phyloP scores from a whole-genome alignment of 306 rosid species.

The Medicago lupulina region DNA sequence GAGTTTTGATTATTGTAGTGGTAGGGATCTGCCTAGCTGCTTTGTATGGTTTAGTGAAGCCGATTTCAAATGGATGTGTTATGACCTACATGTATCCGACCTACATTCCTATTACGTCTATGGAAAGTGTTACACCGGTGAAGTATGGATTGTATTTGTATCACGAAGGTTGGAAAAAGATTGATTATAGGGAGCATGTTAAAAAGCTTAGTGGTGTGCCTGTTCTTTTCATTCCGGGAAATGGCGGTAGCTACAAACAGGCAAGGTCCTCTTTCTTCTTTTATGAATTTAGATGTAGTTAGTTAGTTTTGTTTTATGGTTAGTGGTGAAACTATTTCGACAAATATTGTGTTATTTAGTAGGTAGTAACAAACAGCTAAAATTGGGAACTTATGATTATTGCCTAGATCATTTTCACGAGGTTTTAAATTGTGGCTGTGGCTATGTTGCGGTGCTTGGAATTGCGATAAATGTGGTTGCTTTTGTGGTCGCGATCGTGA shows the following conservation, averaged over 20 bases:
- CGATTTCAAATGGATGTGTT: constrained; percentile 80
- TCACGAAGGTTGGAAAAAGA: constrained; percentile 97
- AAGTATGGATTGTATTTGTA: constrained; percentile 87
- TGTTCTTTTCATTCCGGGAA: constrained; percentile 95
- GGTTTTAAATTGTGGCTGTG: not conserved
- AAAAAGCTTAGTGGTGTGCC: constrained; percentile 87
- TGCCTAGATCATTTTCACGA: constrained; percentile 10
- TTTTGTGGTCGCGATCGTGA: not conserved
- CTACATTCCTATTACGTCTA: constrained; percentile 73
- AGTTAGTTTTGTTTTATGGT: constrained; percentile 2
- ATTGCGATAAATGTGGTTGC: not conserved
- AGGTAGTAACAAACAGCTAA: constrained; percentile 13
- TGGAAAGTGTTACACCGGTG: constrained; percentile 53
- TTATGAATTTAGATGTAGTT: constrained; percentile 17
- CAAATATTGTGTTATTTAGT: constrained; percentile 16
- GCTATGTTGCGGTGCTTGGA: not conserved
- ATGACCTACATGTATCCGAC: constrained; percentile 99
- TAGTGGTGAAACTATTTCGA: constrained; percentile 22
- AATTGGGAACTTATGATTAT: constrained; percentile 14
- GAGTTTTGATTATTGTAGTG: constrained; percentile 54
- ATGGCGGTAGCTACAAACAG: constrained; percentile 99
- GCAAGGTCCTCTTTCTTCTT: constrained; percentile 66
- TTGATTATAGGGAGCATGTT: constrained; percentile 81
- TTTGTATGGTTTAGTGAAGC: constrained; percentile 70
- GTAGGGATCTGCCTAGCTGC: constrained; percentile 68